A percentile compares a stretch with the other conserved stretches of the same genome.
Conservation (phyloP, 192 early-diverging fungal genomes). For the Gonapodya sp. region DNA sequence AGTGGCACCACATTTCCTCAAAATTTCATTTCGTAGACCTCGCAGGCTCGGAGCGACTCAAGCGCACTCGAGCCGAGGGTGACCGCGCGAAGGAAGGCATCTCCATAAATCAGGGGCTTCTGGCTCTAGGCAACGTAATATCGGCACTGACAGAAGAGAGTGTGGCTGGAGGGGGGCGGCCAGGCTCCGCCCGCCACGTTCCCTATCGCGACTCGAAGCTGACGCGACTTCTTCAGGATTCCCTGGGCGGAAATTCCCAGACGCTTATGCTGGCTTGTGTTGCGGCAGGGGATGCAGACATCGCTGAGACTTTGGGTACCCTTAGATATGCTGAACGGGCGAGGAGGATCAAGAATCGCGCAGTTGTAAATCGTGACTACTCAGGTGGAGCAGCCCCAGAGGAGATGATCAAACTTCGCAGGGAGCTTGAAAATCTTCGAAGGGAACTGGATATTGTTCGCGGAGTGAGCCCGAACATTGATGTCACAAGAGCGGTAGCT, state of each 20-base stretch:
- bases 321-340: conserved; percentile 93
- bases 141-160: conserved; percentile 81
- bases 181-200: conserved; percentile 49
- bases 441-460: neutral
- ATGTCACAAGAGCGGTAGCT: neutral
- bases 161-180: neutral
- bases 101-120: conserved; percentile 88
- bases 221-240: conserved; percentile 92
- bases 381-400: neutral
- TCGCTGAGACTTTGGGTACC: conserved; percentile 88
- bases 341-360: conserved; percentile 88
- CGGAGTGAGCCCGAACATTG: neutral
- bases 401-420: neutral
- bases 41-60: conserved; percentile 90
- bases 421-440: neutral
- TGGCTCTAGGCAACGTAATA: conserved; percentile 96
- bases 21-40: conserved; percentile 99
- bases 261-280: conserved; percentile 96
- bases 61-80: conserved; percentile 85
- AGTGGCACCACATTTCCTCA: conserved; percentile 40
- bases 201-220: conserved; percentile 97
- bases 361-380: conserved; percentile 63
- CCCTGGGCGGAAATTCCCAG: conserved; percentile 85
- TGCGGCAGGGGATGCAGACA: conserved; percentile 71
- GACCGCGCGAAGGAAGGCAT: conserved; percentile 94